Base-by-base conservation (phyloP, 2,329 filamentous ascomycete genomes). In the Lizonia empirigonia region DNA sequence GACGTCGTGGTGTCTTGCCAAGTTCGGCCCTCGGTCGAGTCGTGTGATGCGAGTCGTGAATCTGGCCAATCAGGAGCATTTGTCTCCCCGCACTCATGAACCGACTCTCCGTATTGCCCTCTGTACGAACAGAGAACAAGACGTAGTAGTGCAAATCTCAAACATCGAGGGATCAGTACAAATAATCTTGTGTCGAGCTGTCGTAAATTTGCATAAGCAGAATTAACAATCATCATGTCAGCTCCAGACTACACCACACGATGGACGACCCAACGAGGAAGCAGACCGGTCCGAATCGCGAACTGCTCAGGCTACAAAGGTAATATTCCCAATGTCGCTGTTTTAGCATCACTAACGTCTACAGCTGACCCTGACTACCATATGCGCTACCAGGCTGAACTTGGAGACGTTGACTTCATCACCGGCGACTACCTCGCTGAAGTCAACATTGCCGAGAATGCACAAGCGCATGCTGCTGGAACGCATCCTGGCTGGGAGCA, bases 371-470 rank as follows among this genome's bases (percentile, higher is more conserved):
- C 72, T 12, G 65, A 69, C 3, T 69, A 73, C 49, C 71, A 75
- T 39, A 69, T 75, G 61, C 62, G 65, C 45, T 59, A 59, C 15
- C 69, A 72, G 42, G 72, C 71, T 2, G 63, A 68, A 23, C 58
- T 68, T 2, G 71, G 72, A 18, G 62, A 69, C n/a, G 63, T 72
- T 2, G 72, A 77, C 50, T 68, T 74, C 30, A 74, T 77, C 46
- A 74, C 72, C 4, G 74, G 74, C 3, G 74, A 77, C 53, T 77
- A 75, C 59, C 65, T 76, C 1, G 72, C 72, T 2, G 75, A 78
- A 60, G 71, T 77, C 47, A 80, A 79, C 39, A 65, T 80, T 15
- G 77, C 77, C 4, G 75, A 78, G 36, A 77, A 79, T 50, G 75
- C 76, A 0, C 66, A 76, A 34, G 72, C 72, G 6, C 72, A 74